Conservation (phyloP, 164 flowering plant species). For the Piper betle region DNA sequence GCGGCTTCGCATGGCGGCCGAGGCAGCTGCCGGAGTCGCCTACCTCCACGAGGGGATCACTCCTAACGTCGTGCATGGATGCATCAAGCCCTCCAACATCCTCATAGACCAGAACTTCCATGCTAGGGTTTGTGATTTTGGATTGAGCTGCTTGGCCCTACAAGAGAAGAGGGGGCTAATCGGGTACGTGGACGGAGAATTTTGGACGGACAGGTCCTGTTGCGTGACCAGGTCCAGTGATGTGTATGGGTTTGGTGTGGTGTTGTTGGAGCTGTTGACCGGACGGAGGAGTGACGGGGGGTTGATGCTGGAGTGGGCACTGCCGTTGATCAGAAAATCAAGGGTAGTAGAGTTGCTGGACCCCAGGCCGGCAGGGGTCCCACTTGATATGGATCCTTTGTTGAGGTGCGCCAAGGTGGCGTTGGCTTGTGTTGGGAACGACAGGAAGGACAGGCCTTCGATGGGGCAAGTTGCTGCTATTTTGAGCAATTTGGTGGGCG, state of each 20-base stretch:
- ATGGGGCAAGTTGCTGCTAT: constrained; percentile 53
- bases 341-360: constrained; percentile 54
- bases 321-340: constrained; percentile 57
- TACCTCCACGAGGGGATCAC: constrained; percentile 49
- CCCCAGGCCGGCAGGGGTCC: constrained; percentile 28
- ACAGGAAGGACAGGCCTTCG: constrained; percentile 46
- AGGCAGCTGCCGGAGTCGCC: constrained; percentile 53
- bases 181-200: constrained; percentile 65
- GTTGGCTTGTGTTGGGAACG: constrained; percentile 67
- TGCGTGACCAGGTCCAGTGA: constrained; percentile 56
- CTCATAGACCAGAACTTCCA: constrained; percentile 39
- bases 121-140: constrained; percentile 58
- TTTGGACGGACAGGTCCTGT: constrained; percentile 27
- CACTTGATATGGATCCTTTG: constrained; percentile 29
- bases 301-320: constrained; percentile 51
- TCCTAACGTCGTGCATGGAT: constrained; percentile 54
- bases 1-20: constrained; percentile 48
- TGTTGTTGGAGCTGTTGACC: constrained; percentile 68
- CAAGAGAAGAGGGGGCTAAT: constrained; percentile 35
- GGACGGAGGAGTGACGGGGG: constrained; percentile 57
- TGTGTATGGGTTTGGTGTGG: constrained; percentile 74
- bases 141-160: constrained; percentile 45
- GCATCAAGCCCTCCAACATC: constrained; percentile 59
- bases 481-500: constrained; percentile 22
- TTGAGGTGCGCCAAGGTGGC: constrained; percentile 65